Conservation (phyloP, 495 filamentous ascomycete species). For the Neurospora sp. region DNA sequence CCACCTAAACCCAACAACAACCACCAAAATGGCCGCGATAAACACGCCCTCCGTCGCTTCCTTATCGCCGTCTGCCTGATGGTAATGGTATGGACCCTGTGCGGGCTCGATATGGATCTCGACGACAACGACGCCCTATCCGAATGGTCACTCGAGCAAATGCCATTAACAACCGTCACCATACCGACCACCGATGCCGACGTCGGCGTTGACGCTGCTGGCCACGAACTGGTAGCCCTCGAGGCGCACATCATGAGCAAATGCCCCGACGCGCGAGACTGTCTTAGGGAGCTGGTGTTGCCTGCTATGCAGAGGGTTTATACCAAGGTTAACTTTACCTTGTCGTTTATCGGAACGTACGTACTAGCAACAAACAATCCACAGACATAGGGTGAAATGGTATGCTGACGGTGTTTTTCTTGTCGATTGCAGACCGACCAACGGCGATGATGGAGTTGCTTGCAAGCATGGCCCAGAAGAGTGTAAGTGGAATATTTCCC, state of each 20-base stretch:
- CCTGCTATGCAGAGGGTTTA: constrained; percentile 75
- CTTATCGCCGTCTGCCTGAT: neutral
- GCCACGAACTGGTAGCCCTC: constrained; percentile 47
- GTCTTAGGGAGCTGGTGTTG: constrained; percentile 68
- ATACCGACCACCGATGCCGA: neutral
- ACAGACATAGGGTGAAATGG: neutral
- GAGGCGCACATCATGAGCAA: constrained; percentile 95
- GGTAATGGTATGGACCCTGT: neutral
- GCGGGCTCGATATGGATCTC: neutral
- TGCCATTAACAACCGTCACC: neutral
- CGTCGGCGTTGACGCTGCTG: neutral
- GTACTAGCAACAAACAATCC: neutral
- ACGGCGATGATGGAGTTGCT: constrained; percentile 50
- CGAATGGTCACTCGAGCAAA: neutral
- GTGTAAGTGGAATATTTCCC: constrained; percentile 30
- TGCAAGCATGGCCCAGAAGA: constrained; percentile 87
- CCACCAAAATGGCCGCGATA: neutral
- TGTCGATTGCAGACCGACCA: constrained; percentile 25
- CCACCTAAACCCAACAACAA: neutral
- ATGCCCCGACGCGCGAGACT: constrained; percentile 78
- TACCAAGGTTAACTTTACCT: constrained; percentile 78
- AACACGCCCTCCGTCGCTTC: neutral
- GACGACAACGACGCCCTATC: neutral
- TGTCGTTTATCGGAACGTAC: constrained; percentile 76
- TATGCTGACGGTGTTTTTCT: neutral